A percentile compares a stretch with the other conserved stretches of the same genome.
These are phyloP conservation scores for Cyclotella cryptica DNA, from an alignment of 108 stramenopile species.

Conservation along the genomic window DNA sequence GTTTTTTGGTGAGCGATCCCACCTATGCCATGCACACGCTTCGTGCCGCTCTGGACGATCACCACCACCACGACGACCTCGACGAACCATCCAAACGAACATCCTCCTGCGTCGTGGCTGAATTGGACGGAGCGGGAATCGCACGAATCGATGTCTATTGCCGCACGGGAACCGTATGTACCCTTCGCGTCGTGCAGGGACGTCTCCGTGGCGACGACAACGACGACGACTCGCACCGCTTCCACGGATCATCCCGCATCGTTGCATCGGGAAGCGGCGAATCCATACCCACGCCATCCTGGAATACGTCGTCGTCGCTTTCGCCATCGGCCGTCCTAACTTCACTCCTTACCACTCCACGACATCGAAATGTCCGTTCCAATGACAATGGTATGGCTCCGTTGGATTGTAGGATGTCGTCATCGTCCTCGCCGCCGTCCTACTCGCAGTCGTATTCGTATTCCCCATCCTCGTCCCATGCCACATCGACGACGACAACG, in stretches of 20 bases:
- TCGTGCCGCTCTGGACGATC: conserved; percentile 9
- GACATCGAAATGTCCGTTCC: background rate
- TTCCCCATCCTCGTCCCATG: background rate
- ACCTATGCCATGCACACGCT: conserved; percentile 18
- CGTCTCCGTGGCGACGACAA: background rate
- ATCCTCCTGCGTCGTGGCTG: background rate
- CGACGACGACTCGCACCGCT: background rate
- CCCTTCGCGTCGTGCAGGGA: conserved; percentile 53
- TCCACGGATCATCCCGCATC: background rate
- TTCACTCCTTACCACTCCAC: background rate
- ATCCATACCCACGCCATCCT: background rate
- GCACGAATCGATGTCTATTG: conserved; percentile 75
- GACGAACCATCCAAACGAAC: background rate
- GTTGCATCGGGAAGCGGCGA: background rate
- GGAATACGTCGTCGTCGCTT: background rate
- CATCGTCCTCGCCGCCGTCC: background rate
- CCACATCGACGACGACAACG: background rate
- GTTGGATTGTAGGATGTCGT: background rate
- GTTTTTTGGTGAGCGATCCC: conserved; percentile 36
- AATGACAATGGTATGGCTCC: too few relatives aligned
- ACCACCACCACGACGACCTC: background rate
- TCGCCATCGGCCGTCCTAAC: conserved; percentile 6
- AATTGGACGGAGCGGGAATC: conserved; percentile 31
- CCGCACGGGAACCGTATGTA: conserved; percentile 71
- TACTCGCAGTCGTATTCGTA: background rate